Evolutionary conservation across 768 basidiomycete species (phyloP).

Genomic region (Paxillus involutus): DNA sequence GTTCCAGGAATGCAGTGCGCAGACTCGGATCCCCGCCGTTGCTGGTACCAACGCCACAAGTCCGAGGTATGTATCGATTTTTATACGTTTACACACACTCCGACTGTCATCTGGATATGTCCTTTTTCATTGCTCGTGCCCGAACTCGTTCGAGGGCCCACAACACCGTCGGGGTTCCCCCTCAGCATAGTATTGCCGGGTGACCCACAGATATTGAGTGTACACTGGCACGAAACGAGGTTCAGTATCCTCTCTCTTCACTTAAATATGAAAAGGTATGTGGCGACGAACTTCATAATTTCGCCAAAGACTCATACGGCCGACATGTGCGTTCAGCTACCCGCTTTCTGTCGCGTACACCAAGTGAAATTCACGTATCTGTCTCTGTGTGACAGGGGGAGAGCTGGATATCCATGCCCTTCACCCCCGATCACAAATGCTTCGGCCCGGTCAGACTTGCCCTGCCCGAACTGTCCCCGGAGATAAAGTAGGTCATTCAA

Average conservation of each 20-base stretch:
- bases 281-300: slow-evolving; percentile 7
- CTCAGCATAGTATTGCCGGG: too few relatives aligned
- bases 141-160: background rate
- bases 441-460: background rate
- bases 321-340: slow-evolving; percentile 14
- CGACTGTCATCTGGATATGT: background rate
- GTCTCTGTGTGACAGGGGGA: background rate
- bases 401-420: background rate
- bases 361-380: background rate
- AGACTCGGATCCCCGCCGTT: background rate
- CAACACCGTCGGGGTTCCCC: background rate
- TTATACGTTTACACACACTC: slow-evolving; percentile 1
- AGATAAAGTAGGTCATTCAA: slow-evolving; percentile 4
- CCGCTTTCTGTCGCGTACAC: slow-evolving; percentile 9
- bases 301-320: slow-evolving; percentile 1
- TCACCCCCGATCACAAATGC: rapidly evolving
- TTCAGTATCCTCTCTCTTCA: slow-evolving; percentile 6
- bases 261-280: slow-evolving; percentile 20
- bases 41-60: slow-evolving; percentile 17
- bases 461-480: slow-evolving; percentile 9
- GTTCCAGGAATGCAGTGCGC: too few relatives aligned
- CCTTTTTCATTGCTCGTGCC: background rate
- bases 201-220: too few relatives aligned
- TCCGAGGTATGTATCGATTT: background rate
- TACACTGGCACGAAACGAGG: background rate